Evolutionary conservation across 2,329 filamentous ascomycete genomes (phyloP).

Genomic region (Aspergillus sp.): DNA sequence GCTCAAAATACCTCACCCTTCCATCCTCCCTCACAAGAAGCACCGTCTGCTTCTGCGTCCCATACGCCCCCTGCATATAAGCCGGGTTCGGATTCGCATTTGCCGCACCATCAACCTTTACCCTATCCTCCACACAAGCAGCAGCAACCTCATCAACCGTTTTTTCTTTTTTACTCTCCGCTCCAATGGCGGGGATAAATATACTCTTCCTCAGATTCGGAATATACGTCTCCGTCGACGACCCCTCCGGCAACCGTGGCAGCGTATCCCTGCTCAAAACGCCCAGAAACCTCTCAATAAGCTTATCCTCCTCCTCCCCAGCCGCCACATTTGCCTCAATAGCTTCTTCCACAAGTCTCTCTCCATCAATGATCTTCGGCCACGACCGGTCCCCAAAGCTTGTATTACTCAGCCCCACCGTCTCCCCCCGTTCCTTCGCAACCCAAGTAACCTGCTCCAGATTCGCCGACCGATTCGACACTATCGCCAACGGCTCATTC

Average conservation of each 20-base stretch:
- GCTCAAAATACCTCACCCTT: slow-evolving; percentile 51
- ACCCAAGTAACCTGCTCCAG: slow-evolving; percentile 44
- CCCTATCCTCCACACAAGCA: slow-evolving; percentile 1
- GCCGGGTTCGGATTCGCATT: slow-evolving; percentile 12
- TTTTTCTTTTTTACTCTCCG: slow-evolving; percentile 32
- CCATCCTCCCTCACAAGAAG: slow-evolving; percentile 48
- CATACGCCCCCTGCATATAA: slow-evolving; percentile 46
- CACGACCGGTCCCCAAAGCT: slow-evolving; percentile 51
- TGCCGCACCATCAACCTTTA: slow-evolving; percentile 9
- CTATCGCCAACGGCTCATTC: slow-evolving; percentile 45
- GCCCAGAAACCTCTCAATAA: slow-evolving; percentile 45
- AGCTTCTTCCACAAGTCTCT: slow-evolving; percentile 42
- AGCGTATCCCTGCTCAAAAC: slow-evolving; percentile 50
- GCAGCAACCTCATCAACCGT: slow-evolving; percentile 28
- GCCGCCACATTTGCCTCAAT: slow-evolving; percentile 39
- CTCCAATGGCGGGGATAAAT: slow-evolving; percentile 50
- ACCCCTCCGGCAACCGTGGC: slow-evolving; percentile 41
- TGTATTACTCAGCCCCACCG: slow-evolving; percentile 53
- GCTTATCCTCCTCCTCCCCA: slow-evolving; percentile 32
- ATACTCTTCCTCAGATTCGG: slow-evolving; percentile 51
- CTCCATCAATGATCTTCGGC: slow-evolving; percentile 53
- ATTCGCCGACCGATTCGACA: slow-evolving; percentile 52
- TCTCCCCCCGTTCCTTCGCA: slow-evolving; percentile 39
- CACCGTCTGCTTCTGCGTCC: slow-evolving; percentile 57
- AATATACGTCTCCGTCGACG: slow-evolving; percentile 47